These are phyloP conservation scores for Ganoderma multipileum DNA, from an alignment of 1,284 basidiomycete genomes.

Conservation along the genomic window DNA sequence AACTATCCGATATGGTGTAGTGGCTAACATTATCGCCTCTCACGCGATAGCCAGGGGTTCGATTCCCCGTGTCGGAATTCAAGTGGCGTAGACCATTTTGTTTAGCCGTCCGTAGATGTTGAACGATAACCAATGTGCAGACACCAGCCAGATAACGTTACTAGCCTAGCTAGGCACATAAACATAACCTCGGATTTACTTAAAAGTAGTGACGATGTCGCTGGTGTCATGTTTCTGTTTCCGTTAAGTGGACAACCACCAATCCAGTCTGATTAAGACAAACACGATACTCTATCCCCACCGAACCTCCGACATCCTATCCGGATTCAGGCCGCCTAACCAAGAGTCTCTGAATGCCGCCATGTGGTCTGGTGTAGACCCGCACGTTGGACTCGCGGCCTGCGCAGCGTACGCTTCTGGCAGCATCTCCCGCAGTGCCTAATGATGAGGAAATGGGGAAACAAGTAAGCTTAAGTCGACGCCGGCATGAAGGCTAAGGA, in stretches of 20 bases:
- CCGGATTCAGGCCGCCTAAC: conserved; percentile 11
- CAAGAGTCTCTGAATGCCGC: conserved; percentile 34
- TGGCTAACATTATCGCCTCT: conserved; percentile 34
- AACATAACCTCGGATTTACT: neutral
- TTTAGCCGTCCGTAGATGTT: no score
- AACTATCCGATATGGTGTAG: conserved; percentile 30
- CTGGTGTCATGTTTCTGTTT: neutral
- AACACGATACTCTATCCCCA: conserved; percentile 16
- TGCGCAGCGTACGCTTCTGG: conserved; percentile 63
- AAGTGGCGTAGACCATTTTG: no score
- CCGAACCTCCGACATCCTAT: conserved; percentile 26
- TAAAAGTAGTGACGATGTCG: neutral
- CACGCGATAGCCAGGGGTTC: conserved; percentile 34
- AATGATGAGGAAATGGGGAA: neutral
- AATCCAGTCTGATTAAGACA: neutral
- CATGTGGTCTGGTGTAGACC: conserved; percentile 28
- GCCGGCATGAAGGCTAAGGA: neutral
- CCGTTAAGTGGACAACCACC: neutral
- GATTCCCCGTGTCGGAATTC: conserved; percentile 33
- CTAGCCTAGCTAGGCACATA: no score
- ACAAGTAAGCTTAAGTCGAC: neutral
- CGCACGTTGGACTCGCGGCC: conserved; percentile 38
- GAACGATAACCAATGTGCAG: no score
- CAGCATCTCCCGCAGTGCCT: conserved; percentile 63
- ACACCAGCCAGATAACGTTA: no score